Evolutionary conservation across 2,329 filamentous ascomycete species (phyloP).

Genomic region (Lachnellula suecica): DNA sequence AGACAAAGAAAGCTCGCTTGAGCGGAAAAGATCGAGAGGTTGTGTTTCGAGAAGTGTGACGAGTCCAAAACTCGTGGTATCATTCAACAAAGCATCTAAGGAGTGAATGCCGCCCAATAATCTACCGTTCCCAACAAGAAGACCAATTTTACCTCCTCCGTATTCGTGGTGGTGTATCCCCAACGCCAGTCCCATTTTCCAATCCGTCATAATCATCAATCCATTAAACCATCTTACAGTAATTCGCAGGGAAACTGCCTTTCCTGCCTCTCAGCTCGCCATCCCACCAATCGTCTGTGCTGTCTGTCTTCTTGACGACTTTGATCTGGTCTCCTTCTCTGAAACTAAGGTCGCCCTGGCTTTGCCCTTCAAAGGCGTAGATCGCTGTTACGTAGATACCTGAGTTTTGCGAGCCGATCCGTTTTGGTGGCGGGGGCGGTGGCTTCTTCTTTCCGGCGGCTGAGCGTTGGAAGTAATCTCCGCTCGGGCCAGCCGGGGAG

Average conservation of each 20-base stretch:
- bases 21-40: too few species aligned
- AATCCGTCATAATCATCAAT: not conserved
- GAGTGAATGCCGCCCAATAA: not conserved
- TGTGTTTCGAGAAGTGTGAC: too few species aligned
- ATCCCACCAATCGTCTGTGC: constrained; percentile 85
- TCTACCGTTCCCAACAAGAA: constrained; percentile 6
- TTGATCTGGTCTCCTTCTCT: constrained; percentile 75
- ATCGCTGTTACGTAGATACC: constrained; percentile 58
- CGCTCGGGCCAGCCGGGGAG: constrained; percentile 26
- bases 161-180: not conserved
- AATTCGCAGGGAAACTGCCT: constrained; percentile 82
- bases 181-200: not conserved
- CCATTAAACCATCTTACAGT: constrained; percentile 52
- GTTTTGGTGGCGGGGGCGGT: constrained; percentile 67
- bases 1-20: too few species aligned
- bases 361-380: constrained; percentile 73
- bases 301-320: constrained; percentile 75
- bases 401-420: constrained; percentile 46
- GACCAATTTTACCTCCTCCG: constrained; percentile 2
- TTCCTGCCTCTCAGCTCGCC: constrained; percentile 68
- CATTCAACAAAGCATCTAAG: not conserved
- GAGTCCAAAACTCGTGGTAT: too few species aligned
- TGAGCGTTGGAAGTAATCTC: constrained; percentile 34
- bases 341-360: constrained; percentile 70
- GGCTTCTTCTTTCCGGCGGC: constrained; percentile 66